Percentiles rank a stretch among this genome's conserved stretches.
Evolutionary conservation across 2,329 filamentous ascomycete genomes (phyloP).

Genomic region (Cyphellophora attinorum): DNA sequence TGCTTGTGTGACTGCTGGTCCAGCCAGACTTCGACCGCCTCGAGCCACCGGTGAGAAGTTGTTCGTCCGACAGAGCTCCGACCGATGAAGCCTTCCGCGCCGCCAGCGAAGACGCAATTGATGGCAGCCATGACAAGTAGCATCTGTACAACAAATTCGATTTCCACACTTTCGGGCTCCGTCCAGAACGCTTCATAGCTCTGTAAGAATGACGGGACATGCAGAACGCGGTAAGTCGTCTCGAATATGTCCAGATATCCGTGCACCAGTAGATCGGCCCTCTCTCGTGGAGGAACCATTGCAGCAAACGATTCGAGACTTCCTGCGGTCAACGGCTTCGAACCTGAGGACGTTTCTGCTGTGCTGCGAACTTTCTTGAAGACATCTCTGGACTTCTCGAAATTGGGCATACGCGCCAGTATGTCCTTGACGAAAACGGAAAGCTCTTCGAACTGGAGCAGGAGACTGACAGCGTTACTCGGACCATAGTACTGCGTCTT

Average conservation of each 20-base stretch:
- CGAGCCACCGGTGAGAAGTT: slow-evolving; percentile 9
- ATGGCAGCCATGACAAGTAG: slow-evolving; percentile 45
- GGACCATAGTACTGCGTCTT: slow-evolving; percentile 20
- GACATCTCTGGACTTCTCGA: slow-evolving; percentile 11
- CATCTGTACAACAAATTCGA: slow-evolving; percentile 45
- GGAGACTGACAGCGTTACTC: slow-evolving; percentile 15
- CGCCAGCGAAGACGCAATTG: slow-evolving; percentile 6
- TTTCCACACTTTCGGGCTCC: slow-evolving; percentile 32
- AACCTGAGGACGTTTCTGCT: background rate
- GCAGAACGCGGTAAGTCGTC: slow-evolving; percentile 46
- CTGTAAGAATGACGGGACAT: slow-evolving; percentile 46
- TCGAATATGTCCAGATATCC: slow-evolving; percentile 60
- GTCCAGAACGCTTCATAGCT: slow-evolving; percentile 49
- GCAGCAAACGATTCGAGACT: slow-evolving; percentile 11
- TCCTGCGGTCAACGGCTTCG: slow-evolving; percentile 3
- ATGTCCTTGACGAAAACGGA: slow-evolving; percentile 17
- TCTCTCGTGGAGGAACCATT: slow-evolving; percentile 52
- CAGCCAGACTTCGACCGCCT: slow-evolving; percentile 10
- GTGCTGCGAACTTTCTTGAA: slow-evolving; percentile 10
- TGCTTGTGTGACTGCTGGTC: slow-evolving; percentile 37
- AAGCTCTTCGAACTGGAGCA: slow-evolving; percentile 18
- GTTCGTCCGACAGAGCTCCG: slow-evolving; percentile 8
- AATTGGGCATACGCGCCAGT: slow-evolving; percentile 10
- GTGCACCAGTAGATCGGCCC: slow-evolving; percentile 70
- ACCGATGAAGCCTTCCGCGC: slow-evolving; percentile 6